Evolutionary conservation across 2,329 filamentous ascomycete genomes (phyloP).

Genomic region (Aspergillus versicolor): DNA sequence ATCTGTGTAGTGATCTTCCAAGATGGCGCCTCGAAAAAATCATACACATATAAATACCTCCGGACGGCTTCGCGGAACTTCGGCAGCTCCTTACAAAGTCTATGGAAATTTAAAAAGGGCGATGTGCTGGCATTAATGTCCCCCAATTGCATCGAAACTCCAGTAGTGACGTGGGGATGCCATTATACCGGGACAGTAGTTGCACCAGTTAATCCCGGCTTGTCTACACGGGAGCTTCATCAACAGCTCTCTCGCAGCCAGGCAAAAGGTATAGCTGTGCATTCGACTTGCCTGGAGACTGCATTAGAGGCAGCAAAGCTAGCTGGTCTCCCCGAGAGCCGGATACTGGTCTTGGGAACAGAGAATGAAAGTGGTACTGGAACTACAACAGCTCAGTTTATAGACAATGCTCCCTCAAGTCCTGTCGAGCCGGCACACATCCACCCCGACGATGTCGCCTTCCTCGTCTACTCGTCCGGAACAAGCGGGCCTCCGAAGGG

Average conservation of each 20-base stretch:
- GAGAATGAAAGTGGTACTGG: neutral
- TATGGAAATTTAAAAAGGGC: slow-evolving; percentile 18
- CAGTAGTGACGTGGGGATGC: slow-evolving; percentile 17
- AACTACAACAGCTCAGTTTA: neutral
- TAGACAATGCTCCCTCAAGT: neutral
- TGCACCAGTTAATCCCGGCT: slow-evolving; percentile 17
- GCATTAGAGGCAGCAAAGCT: slow-evolving; percentile 9
- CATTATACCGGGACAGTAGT: slow-evolving; percentile 19
- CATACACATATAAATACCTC: slow-evolving; percentile 4
- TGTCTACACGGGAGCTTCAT: slow-evolving; percentile 14
- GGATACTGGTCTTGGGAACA: slow-evolving; percentile 8
- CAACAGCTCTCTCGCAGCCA: slow-evolving; percentile 15
- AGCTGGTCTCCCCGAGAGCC: slow-evolving; percentile 1
- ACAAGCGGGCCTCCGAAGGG: slow-evolving; percentile 32
- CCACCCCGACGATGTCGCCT: slow-evolving; percentile 18
- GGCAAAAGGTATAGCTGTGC: slow-evolving; percentile 15
- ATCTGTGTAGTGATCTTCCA: neutral
- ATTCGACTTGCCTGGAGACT: slow-evolving; percentile 6
- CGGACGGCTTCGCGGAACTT: slow-evolving; percentile 1
- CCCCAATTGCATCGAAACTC: slow-evolving; percentile 17
- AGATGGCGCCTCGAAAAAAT: neutral
- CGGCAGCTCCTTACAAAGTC: slow-evolving; percentile 9
- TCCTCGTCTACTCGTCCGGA: slow-evolving; percentile 32
- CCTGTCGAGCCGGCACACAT: neutral
- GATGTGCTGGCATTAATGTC: slow-evolving; percentile 19